Evolutionary conservation across 2,329 filamentous ascomycete genomes (phyloP).

Genomic region (Neoascochyta sp.): DNA sequence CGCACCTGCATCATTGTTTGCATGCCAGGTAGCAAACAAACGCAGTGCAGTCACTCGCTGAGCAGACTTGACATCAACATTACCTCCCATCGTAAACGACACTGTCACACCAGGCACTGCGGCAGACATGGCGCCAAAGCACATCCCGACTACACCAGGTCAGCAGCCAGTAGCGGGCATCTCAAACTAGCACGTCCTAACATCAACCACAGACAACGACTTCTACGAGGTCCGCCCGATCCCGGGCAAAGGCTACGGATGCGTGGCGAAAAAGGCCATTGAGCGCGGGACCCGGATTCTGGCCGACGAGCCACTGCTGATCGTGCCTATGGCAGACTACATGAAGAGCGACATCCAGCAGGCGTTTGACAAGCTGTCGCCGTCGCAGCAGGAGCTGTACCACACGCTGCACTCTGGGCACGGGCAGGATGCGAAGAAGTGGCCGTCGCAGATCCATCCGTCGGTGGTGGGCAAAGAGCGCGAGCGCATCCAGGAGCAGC

Average conservation of each 20-base stretch:
- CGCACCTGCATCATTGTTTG: no score
- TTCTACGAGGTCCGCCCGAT: constrained; percentile 32
- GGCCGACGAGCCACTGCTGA: constrained; percentile 39
- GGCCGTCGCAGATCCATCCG: constrained; percentile 27
- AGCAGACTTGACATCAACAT: no score
- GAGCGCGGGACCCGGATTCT: constrained; percentile 40
- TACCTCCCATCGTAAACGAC: no score
- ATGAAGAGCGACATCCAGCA: constrained; percentile 31
- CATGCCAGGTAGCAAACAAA: no score
- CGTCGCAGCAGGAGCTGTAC: constrained; percentile 19
- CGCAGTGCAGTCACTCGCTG: no score
- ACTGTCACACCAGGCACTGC: no score
- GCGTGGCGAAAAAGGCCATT: constrained; percentile 39
- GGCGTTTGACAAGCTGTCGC: constrained; percentile 19
- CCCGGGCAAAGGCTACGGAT: constrained; percentile 42
- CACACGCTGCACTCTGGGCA: constrained; percentile 28
- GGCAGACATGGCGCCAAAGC: no score
- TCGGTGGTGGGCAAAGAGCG: constrained; percentile 15
- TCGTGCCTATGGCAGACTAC: constrained; percentile 32
- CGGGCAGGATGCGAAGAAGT: constrained; percentile 22
- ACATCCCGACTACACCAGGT: no score
- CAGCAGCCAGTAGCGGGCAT: no score
- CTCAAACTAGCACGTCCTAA: no score
- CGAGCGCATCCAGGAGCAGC: constrained; percentile 29
- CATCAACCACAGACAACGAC: constrained; percentile 12